These are phyloP conservation scores for Candida oleophila DNA, from an alignment of 805 yeast genomes.

Conservation along the genomic window DNA sequence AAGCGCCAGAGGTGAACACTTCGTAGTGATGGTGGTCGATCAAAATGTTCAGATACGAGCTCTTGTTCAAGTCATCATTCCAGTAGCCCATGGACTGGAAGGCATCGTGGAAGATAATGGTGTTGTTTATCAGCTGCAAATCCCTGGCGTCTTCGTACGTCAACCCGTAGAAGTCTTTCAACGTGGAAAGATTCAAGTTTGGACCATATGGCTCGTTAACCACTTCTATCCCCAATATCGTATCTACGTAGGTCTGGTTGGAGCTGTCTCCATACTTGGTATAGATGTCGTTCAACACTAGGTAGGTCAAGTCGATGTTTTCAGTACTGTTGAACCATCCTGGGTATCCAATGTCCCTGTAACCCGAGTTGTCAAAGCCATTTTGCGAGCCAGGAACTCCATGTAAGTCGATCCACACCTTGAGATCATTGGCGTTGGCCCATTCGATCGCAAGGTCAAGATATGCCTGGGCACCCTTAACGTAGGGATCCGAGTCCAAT, in stretches of 20 bases:
- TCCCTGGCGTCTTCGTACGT: conserved; percentile 33
- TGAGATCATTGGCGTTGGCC: conserved; percentile 58
- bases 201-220: conserved; percentile 41
- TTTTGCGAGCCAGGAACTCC: conserved; percentile 86
- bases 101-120: conserved; percentile 65
- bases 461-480: conserved; percentile 63
- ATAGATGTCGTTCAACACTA: conserved; percentile 33
- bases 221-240: conserved; percentile 39
- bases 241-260: conserved; percentile 20
- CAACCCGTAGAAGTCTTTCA: conserved; percentile 27
- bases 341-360: conserved; percentile 43
- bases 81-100: conserved; percentile 56
- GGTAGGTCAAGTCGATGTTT: conserved; percentile 26
- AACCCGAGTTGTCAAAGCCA: conserved; percentile 82
- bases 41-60: conserved; percentile 22
- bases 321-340: conserved; percentile 33
- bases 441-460: conserved; percentile 65
- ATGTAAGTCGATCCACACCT: conserved; percentile 76
- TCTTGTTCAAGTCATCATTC: conserved; percentile 34
- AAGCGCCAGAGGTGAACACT: conserved; percentile 27
- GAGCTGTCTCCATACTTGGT: conserved; percentile 30
- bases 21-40: conserved; percentile 43
- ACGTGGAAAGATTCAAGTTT: conserved; percentile 16
- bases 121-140: conserved; percentile 31
- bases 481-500: conserved; percentile 56